Conservation (phyloP, 495 filamentous ascomycete genomes). For the Penicillium cataractarum region DNA sequence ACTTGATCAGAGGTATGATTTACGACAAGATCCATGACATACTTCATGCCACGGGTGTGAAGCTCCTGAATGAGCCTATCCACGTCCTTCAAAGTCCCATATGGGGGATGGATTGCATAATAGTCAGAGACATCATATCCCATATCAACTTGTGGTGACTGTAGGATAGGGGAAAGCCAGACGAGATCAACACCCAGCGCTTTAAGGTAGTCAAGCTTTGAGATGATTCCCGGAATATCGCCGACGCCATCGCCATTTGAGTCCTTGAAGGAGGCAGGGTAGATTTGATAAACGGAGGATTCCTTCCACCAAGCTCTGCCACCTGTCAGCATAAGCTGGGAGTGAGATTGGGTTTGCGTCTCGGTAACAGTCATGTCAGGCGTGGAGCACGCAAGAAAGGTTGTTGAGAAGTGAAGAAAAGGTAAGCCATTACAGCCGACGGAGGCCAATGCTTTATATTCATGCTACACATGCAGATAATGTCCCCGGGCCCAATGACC, state of each 20-base stretch:
- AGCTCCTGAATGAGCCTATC: conserved; percentile 52
- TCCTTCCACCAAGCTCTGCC: conserved; percentile 33
- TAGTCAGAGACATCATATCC: conserved; percentile 63
- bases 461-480: too few species aligned
- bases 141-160: conserved; percentile 51
- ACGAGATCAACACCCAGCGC: conserved; percentile 61
- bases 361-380: too few species aligned
- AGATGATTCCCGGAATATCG: conserved; percentile 63
- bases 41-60: conserved; percentile 55
- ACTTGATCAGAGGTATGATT: conserved; percentile 55
- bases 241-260: conserved; percentile 64
- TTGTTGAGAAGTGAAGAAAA: too few species aligned
- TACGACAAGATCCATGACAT: conserved; percentile 60
- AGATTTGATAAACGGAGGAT: conserved; percentile 31
- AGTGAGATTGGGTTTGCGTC: too few species aligned
- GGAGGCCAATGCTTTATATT: too few species aligned
- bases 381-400: too few species aligned
- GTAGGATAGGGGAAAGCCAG: conserved; percentile 57
- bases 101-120: conserved; percentile 48
- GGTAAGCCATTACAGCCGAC: too few species aligned
- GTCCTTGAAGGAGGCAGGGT: conserved; percentile 55
- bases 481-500: too few species aligned
- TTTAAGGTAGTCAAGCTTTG: conserved; percentile 62
- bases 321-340: too few species aligned
- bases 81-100: conserved; percentile 58